Percentiles rank a stretch among this genome's conserved stretches.
phyloP scores from a whole-genome alignment of 2,329 filamentous ascomycete genomes.

The Talaromyces sp. region DNA sequence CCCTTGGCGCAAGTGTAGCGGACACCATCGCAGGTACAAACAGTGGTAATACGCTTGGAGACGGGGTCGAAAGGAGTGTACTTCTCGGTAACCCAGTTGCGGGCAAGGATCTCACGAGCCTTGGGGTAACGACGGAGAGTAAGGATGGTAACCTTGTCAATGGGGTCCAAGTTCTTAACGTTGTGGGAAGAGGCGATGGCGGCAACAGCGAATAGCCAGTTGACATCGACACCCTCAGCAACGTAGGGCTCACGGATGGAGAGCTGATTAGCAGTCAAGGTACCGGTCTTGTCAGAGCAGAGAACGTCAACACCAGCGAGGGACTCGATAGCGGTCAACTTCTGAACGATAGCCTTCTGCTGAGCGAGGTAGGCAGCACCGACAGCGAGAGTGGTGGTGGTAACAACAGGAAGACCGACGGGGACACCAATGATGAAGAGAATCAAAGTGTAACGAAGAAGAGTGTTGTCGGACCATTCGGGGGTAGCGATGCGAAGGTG shows the following conservation, averaged over 20 bases:
- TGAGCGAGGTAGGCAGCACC: conserved; percentile 71
- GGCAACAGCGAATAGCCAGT: conserved; percentile 76
- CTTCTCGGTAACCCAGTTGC: conserved; percentile 70
- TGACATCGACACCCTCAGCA: conserved; percentile 68
- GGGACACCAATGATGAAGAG: conserved; percentile 71
- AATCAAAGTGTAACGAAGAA: conserved; percentile 64
- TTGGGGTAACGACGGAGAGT: conserved; percentile 70
- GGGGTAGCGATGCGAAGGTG: conserved; percentile 53
- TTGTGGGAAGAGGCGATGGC: conserved; percentile 72
- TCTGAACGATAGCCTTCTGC: conserved; percentile 72
- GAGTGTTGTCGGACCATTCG: conserved; percentile 55
- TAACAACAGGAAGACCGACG: conserved; percentile 71
- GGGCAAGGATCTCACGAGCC: conserved; percentile 67
- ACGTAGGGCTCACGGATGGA: conserved; percentile 71
- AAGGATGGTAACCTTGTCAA: conserved; percentile 71
- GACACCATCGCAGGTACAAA: conserved; percentile 64
- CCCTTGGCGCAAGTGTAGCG: conserved; percentile 69
- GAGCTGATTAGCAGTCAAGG: conserved; percentile 57
- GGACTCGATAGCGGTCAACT: conserved; percentile 71
- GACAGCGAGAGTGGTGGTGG: conserved; percentile 70
- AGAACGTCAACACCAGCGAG: conserved; percentile 68
- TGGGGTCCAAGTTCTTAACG: conserved; percentile 69
- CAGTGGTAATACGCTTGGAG: conserved; percentile 69
- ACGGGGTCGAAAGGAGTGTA: conserved; percentile 67
- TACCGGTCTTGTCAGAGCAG: conserved; percentile 76